Evolutionary conservation across 495 filamentous ascomycete genomes (phyloP).

Genomic region (Thozetella sp.): DNA sequence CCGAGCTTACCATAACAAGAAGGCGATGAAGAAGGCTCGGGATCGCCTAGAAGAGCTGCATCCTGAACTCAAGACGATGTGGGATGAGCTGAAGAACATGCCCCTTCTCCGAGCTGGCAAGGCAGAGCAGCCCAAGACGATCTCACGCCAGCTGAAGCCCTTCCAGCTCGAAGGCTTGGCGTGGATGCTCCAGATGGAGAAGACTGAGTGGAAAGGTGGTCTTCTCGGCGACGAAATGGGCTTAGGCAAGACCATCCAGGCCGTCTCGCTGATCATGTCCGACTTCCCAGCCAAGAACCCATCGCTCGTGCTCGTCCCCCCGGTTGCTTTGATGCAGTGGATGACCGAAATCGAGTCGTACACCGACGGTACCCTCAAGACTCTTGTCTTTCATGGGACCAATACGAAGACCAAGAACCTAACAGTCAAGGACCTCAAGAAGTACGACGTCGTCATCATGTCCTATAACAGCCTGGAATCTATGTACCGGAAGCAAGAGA

Average conservation of each 20-base stretch:
- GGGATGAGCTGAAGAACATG: slow-evolving; percentile 70
- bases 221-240: slow-evolving; percentile 96
- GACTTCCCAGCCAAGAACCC: slow-evolving; percentile 84
- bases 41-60: slow-evolving; percentile 69
- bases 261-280: slow-evolving; percentile 95
- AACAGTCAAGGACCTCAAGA: slow-evolving; percentile 69
- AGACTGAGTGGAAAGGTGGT: slow-evolving; percentile 82
- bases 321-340: slow-evolving; percentile 98
- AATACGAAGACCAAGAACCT: slow-evolving; percentile 80
- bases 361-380: slow-evolving; percentile 85
- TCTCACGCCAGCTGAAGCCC: slow-evolving; percentile 80
- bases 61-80: slow-evolving; percentile 80
- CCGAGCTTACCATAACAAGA: slow-evolving; percentile 18
- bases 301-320: slow-evolving; percentile 88
- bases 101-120: slow-evolving; percentile 64
- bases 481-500: slow-evolving; percentile 87
- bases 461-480: slow-evolving; percentile 94
- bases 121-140: slow-evolving; percentile 75
- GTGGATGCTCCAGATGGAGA: slow-evolving; percentile 91
- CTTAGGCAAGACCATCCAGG: slow-evolving; percentile 98
- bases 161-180: slow-evolving; percentile 93
- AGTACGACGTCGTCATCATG: slow-evolving; percentile 92
- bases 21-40: slow-evolving; percentile 19
- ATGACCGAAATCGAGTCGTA: slow-evolving; percentile 90
- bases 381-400: slow-evolving; percentile 85